Percentiles rank a stretch among this genome's conserved stretches.
These are phyloP conservation scores for Paramecium sonneborni DNA, from an alignment of 73 alveolate genomes.

Conservation along the genomic window DNA sequence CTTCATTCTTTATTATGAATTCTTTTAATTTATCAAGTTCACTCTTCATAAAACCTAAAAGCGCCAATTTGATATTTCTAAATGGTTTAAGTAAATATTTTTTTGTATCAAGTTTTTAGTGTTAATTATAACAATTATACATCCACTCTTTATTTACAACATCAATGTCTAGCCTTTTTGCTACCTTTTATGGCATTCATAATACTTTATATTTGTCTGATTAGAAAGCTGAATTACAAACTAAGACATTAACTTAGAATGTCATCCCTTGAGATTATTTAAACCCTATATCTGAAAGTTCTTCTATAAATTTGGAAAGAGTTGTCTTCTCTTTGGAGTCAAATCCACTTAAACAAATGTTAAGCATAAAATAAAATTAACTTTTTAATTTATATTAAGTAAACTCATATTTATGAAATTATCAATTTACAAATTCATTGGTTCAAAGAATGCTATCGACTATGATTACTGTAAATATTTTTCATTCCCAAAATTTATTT, in stretches of 20 bases:
- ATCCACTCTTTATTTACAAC: conserved; percentile 19
- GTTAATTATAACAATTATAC: not conserved
- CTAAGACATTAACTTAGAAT: conserved; percentile 9
- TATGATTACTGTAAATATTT: not conserved
- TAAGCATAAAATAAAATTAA: not conserved
- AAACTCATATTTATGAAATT: not conserved
- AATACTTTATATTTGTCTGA: conserved; percentile 13
- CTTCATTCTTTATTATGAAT: conserved; percentile 1
- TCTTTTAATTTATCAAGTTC: conserved; percentile 28
- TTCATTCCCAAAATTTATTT: not conserved
- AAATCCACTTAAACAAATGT: conserved; percentile 41
- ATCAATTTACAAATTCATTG: not conserved
- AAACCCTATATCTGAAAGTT: not conserved
- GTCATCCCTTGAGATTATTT: not conserved
- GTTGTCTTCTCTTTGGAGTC: conserved; percentile 26
- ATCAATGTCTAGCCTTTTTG: conserved; percentile 36
- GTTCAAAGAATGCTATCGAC: not conserved
- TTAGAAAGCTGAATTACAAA: not conserved
- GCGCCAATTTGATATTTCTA: conserved; percentile 39
- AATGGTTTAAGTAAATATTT: conserved; percentile 12
- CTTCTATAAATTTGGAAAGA: not conserved
- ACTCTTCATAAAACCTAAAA: conserved; percentile 1
- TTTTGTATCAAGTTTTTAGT: not conserved
- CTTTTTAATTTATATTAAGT: not conserved
- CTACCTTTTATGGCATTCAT: conserved; percentile 17